These are phyloP conservation scores for Ulota crispa DNA, from an alignment of 225 moss, liverwort and hornwort genomes.

Conservation along the genomic window DNA sequence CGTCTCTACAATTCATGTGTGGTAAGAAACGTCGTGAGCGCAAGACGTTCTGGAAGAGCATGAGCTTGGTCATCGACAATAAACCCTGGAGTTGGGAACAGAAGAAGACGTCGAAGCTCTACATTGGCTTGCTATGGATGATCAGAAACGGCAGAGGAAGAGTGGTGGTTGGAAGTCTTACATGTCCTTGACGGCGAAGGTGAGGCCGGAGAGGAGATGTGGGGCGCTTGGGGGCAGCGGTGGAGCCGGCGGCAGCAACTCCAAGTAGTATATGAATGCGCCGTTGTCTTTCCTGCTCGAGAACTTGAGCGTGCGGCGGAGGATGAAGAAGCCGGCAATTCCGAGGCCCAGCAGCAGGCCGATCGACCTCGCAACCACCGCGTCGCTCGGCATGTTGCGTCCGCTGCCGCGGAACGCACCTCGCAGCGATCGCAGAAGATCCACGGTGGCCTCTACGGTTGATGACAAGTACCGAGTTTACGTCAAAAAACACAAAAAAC, in stretches of 20 bases:
- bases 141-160: not conserved
- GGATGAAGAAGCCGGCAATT: slow-evolving; percentile 85
- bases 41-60: not conserved
- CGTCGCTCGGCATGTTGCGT: slow-evolving; percentile 59
- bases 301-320: slow-evolving; percentile 62
- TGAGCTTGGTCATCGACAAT: not conserved
- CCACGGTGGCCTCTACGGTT: slow-evolving; percentile 38
- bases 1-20: not conserved
- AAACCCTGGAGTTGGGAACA: slow-evolving; percentile 23
- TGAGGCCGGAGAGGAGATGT: slow-evolving; percentile 73
- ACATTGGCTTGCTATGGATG: not conserved
- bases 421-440: slow-evolving; percentile 43
- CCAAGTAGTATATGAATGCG: slow-evolving; percentile 85
- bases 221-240: slow-evolving; percentile 93
- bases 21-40: not conserved
- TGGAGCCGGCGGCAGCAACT: slow-evolving; percentile 88
- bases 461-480: not conserved
- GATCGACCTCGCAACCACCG: slow-evolving; percentile 70
- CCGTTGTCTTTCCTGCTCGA: slow-evolving; percentile 65
- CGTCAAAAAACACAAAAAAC: not conserved
- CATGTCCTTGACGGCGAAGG: slow-evolving; percentile 97
- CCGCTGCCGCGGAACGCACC: slow-evolving; percentile 40
- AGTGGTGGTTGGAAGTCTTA: slow-evolving; percentile 29
- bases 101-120: not conserved
- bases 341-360: slow-evolving; percentile 88